Evolutionary conservation across 2,329 filamentous ascomycete species (phyloP), one percentile per base, ranked within the genome.

Genomic region (Cordyceps javanica): DNA sequence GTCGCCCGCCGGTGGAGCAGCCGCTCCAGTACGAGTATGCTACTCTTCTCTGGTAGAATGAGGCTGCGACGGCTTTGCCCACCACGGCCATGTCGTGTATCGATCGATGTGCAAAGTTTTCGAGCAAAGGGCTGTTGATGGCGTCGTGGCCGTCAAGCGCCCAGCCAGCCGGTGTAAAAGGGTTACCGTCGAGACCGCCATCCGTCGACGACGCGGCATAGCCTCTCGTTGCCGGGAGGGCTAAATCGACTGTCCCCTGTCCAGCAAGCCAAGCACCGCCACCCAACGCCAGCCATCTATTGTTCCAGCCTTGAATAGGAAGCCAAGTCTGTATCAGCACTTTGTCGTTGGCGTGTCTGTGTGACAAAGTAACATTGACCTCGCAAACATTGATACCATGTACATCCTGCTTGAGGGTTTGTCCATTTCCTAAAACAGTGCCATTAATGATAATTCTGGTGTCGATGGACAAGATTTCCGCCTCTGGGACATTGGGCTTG

Each of bases 1-100:
- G 80, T 1, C 82, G 71, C 2, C 82, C 82, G 13, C 82, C 81
- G 0, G 77, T 80, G 1, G 77, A 81, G 62, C 80, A 82, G 14
- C 81, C 80, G 9, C 72, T 68, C 63, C 75, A 82, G 65, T 82
- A 82, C 0, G 73, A 75, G 58, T 75, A 77, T 1, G 70, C 66
- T 1, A 71, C 69, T 1, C 30, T 9, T 16, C 46, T 30, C 0
- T 68, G 64, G 60, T 79, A 81, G 61, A 73, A 80, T 1, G 66
- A 63, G 11, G 72, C 61, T 1, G 70, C 69, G 3, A 79, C 63
- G 3, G 69, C 49, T 58, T 80, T 80, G 0, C 73, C 74, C 7
- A 75, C 55, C 0, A 74, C 73, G 0, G 76, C 70, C 52, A 69
- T 58, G 10, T 72, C 70, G 6, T 66, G 58, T 0, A 71, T n/a